A percentile compares a stretch with the other conserved stretches of the same genome.
These are phyloP conservation scores for Psilocybe tampanensis DNA, from an alignment of 768 basidiomycete species.

Conservation along the genomic window DNA sequence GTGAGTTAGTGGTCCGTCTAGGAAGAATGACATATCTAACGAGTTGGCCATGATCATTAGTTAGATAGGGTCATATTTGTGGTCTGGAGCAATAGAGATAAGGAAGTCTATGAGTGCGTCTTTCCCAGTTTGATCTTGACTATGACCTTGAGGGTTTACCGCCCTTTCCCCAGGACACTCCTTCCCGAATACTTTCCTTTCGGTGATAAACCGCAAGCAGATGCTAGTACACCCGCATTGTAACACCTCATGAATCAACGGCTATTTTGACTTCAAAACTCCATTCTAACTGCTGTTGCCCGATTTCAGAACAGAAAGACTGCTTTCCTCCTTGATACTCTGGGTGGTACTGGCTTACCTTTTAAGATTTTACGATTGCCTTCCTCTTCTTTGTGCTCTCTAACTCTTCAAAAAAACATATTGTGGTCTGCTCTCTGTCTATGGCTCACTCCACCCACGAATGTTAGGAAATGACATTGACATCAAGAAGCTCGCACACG, in stretches of 20 bases:
- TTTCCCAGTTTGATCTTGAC: not conserved
- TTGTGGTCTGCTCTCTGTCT: not conserved
- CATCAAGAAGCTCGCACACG: conserved; percentile 1
- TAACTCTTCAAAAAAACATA: not conserved
- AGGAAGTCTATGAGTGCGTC: conserved; percentile 63
- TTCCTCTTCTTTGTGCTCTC: not conserved
- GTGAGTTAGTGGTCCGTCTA: not conserved
- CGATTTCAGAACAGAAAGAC: not conserved
- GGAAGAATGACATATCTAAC: not conserved
- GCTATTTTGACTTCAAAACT: not conserved
- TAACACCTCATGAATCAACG: not conserved
- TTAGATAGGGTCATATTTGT: conserved; percentile 78
- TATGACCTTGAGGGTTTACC: conserved; percentile 1
- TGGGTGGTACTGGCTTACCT: not conserved
- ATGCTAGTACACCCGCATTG: not conserved
- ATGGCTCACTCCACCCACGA: not conserved
- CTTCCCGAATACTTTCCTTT: conserved; percentile 70
- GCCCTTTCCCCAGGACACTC: conserved; percentile 33
- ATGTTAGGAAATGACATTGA: not conserved
- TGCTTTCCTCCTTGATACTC: not conserved
- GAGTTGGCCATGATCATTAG: conserved; percentile 27
- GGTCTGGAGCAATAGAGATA: conserved; percentile 70
- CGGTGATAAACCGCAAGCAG: not conserved
- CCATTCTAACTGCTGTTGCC: not conserved
- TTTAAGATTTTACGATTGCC: not conserved